Conservation (phyloP, 2,329 filamentous ascomycete genomes). For the Cladophialophora psammophila region DNA sequence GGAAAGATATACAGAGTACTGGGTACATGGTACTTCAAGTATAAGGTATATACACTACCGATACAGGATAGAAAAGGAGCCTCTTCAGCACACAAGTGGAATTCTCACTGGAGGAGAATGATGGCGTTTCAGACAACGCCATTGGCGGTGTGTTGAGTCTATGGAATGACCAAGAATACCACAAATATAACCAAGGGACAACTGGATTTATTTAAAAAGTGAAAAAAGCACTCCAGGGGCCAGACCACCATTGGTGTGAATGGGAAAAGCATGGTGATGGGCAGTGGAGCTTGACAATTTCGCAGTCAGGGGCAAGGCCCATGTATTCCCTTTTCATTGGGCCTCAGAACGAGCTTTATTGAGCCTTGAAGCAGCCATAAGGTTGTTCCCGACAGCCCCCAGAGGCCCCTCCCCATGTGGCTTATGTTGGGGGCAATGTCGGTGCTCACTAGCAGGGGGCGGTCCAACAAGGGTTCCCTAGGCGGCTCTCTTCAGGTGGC, state of each 20-base stretch:
- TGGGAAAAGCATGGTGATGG: not conserved
- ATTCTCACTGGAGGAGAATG: not conserved
- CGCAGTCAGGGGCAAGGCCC: slow-evolving; percentile 10
- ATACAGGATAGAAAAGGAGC: not conserved
- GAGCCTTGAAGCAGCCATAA: slow-evolving; percentile 15
- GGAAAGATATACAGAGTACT: too few relatives aligned
- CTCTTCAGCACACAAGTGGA: not conserved
- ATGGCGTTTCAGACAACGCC: not conserved
- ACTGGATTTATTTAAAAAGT: slow-evolving; percentile 3
- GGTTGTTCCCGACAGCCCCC: slow-evolving; percentile 22
- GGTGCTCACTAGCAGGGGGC: slow-evolving; percentile 3
- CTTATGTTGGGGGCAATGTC: not conserved
- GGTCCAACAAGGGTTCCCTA: not conserved
- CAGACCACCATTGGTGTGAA: slow-evolving; percentile 8
- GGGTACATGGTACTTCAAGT: not conserved
- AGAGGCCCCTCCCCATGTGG: not conserved
- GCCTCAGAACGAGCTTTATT: not conserved
- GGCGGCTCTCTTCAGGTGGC: not conserved
- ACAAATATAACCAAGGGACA: not conserved
- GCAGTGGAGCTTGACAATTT: slow-evolving; percentile 11
- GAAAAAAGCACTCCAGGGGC: not conserved
- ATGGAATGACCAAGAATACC: not conserved
- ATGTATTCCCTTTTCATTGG: slow-evolving; percentile 5
- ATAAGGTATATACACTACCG: not conserved
- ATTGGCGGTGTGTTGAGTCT: not conserved